Conservation (phyloP, 306 rosid genomes). For the Vachellia collinsii region DNA sequence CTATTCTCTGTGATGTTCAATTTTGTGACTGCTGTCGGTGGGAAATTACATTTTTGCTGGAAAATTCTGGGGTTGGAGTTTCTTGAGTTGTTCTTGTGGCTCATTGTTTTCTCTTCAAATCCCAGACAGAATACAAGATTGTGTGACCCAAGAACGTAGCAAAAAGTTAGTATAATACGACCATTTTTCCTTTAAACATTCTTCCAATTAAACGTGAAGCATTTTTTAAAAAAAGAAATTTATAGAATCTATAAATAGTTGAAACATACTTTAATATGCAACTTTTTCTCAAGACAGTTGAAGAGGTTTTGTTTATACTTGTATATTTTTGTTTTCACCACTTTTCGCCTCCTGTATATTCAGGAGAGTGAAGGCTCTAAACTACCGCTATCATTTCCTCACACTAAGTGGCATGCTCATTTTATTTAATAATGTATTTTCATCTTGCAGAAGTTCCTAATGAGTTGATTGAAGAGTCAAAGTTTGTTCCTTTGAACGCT, state of each 20-base stretch:
- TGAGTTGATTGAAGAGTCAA: slow-evolving; percentile 79
- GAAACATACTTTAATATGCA: background rate
- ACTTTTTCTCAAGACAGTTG: background rate
- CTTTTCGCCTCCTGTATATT: background rate
- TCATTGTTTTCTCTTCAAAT: background rate
- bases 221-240: background rate
- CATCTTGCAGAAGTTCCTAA: slow-evolving; percentile 58
- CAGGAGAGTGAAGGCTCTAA: background rate
- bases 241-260: background rate
- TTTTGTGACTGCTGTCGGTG: background rate
- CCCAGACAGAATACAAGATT: background rate
- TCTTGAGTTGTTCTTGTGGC: background rate
- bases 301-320: background rate
- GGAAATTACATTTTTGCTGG: background rate
- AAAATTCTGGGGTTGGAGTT: slow-evolving; percentile 15
- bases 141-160: background rate
- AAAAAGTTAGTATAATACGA: background rate
- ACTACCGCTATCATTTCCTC: background rate
- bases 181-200: background rate
- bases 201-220: background rate
- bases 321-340: background rate
- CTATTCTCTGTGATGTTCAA: background rate
- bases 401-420: slow-evolving; percentile 5
- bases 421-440: slow-evolving; percentile 21
- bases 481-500: slow-evolving; percentile 80